These are phyloP conservation scores for Boletus semigastroideus DNA, from an alignment of 1,284 basidiomycete genomes.

Conservation along the genomic window DNA sequence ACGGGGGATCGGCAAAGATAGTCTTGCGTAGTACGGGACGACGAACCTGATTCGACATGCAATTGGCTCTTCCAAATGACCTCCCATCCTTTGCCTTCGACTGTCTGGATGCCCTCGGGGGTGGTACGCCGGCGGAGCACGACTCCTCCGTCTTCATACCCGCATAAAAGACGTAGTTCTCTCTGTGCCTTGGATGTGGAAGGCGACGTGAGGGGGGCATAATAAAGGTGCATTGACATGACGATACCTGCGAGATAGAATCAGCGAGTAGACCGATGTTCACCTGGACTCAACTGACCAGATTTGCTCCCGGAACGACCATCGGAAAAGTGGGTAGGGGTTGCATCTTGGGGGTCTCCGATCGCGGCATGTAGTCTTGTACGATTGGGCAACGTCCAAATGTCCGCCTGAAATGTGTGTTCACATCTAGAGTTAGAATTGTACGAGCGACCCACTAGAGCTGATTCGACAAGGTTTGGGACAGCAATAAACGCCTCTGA, in stretches of 20 bases:
- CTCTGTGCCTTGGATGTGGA: slow-evolving; percentile 33
- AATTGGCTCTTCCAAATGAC: slow-evolving; percentile 65
- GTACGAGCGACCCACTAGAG: slow-evolving; percentile 52
- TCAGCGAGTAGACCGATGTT: not conserved
- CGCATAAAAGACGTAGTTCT: slow-evolving; percentile 61
- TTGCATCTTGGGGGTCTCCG: slow-evolving; percentile 48
- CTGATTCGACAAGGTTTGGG: slow-evolving; percentile 86
- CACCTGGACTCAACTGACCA: slow-evolving; percentile 14
- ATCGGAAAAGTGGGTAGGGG: slow-evolving; percentile 36
- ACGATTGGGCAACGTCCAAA: slow-evolving; percentile 69
- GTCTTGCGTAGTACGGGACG: not conserved
- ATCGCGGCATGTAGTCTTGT: slow-evolving; percentile 78
- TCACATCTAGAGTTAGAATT: not conserved
- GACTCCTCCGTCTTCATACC: slow-evolving; percentile 82
- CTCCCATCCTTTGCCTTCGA: slow-evolving; percentile 76
- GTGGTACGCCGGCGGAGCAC: slow-evolving; percentile 54
- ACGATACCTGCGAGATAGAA: slow-evolving; percentile 64
- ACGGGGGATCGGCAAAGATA: not conserved
- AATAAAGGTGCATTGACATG: slow-evolving; percentile 78
- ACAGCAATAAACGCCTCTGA: slow-evolving; percentile 59
- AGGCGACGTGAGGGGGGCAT: slow-evolving; percentile 28
- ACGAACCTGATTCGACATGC: slow-evolving; percentile 78
- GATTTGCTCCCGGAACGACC: slow-evolving; percentile 42
- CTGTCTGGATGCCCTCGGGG: slow-evolving; percentile 43
- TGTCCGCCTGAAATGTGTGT: slow-evolving; percentile 58